Conservation (phyloP, 2,329 filamentous ascomycete species). For the Sporothrix protearum region DNA sequence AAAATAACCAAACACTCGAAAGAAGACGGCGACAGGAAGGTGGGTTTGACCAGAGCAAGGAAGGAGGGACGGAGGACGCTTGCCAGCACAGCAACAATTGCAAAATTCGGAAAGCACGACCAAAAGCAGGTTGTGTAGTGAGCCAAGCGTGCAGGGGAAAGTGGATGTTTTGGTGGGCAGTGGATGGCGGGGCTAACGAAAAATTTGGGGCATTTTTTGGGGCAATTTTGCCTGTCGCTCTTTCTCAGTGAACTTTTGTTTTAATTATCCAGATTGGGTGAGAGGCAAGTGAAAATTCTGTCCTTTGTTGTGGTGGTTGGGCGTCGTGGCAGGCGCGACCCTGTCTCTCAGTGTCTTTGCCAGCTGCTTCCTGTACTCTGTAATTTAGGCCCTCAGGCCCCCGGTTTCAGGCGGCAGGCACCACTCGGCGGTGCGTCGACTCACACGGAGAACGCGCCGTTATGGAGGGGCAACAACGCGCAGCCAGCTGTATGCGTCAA, state of each 20-base stretch:
- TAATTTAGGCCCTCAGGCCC: background rate
- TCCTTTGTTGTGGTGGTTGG: background rate
- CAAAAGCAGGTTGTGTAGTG: conserved; percentile 11
- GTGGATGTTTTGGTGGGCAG: conserved; percentile 14
- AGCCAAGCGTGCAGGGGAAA: background rate
- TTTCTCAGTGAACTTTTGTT: conserved; percentile 14
- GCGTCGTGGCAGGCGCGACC: background rate
- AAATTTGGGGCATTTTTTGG: conserved; percentile 4
- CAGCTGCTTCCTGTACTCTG: background rate
- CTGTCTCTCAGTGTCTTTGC: no score
- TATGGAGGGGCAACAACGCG: background rate
- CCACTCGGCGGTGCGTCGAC: background rate
- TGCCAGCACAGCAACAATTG: conserved; percentile 15
- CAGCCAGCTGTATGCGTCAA: background rate
- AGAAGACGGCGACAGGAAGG: background rate
- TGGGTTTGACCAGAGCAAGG: conserved; percentile 9
- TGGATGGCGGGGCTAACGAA: conserved; percentile 24
- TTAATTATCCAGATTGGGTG: background rate
- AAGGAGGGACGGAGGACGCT: conserved; percentile 10
- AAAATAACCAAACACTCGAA: background rate
- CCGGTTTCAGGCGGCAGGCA: background rate
- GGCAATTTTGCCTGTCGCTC: background rate
- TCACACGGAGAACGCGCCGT: background rate
- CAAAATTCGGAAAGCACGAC: conserved; percentile 21
- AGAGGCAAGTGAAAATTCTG: conserved; percentile 13